Evolutionary conservation across 2,329 filamentous ascomycete genomes (phyloP).

Genomic region (Calonectria multiphialidica): DNA sequence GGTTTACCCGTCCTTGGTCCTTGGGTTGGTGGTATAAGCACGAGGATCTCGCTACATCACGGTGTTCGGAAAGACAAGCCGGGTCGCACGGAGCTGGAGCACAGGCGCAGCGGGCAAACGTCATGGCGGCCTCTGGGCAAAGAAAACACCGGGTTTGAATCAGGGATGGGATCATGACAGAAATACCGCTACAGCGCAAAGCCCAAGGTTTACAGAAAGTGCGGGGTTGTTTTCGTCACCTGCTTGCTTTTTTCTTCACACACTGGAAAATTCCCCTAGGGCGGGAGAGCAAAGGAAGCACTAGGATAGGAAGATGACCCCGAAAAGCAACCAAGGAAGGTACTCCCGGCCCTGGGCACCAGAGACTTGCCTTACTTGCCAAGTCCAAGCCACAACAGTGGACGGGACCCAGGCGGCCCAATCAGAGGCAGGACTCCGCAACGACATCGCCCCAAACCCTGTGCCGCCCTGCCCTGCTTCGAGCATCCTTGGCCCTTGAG

Average conservation of each 20-base stretch:
- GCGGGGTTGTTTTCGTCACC: neutral
- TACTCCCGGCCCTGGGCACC: constrained; percentile 9
- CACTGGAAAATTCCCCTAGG: neutral
- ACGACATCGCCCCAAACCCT: constrained; percentile 28
- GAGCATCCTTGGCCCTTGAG: neutral
- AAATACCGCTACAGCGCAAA: neutral
- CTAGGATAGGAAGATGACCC: constrained; percentile 12
- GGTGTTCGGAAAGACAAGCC: constrained; percentile 2
- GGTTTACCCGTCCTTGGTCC: neutral
- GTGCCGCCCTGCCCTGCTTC: neutral
- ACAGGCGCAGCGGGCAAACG: neutral
- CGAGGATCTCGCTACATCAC: neutral
- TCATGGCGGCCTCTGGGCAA: neutral
- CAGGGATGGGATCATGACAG: neutral
- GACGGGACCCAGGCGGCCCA: constrained; percentile 15
- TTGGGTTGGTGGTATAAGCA: neutral
- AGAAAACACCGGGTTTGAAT: neutral
- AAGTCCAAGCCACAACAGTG: constrained; percentile 13
- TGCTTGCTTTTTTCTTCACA: neutral
- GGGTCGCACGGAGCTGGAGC: neutral
- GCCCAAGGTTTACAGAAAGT: too few relatives aligned
- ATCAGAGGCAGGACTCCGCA: constrained; percentile 34
- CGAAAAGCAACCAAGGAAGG: constrained; percentile 14
- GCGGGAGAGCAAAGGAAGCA: neutral
- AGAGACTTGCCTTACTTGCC: constrained; percentile 2